Conservation (phyloP, 768 basidiomycete genomes). For the Boletus sp. region DNA sequence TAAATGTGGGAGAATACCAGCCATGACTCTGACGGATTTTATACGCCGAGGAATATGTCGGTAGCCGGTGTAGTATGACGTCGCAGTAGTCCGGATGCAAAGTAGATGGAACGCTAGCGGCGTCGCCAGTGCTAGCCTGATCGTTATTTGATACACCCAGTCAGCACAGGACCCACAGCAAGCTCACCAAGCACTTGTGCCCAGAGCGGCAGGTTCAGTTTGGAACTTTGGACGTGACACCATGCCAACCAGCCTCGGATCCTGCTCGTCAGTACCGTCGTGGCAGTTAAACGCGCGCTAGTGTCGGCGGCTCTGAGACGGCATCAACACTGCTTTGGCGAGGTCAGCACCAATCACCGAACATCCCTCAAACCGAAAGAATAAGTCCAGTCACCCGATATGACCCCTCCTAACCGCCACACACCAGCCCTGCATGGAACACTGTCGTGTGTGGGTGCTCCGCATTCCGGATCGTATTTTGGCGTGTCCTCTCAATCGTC, state of each 20-base stretch:
- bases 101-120: neutral
- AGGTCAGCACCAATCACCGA: neutral
- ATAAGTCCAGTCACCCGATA: neutral
- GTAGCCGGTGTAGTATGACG: slow-evolving; percentile 8
- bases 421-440: neutral
- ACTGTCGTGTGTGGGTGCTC: neutral
- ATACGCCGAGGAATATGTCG: slow-evolving; percentile 11
- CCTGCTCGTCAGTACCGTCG: no score
- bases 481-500: neutral
- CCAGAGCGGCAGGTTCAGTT: neutral
- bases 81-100: slow-evolving; percentile 8
- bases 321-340: no score
- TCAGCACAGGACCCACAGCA: slow-evolving; percentile 1
- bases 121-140: no score
- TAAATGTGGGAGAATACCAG: slow-evolving; percentile 7
- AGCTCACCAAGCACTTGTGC: neutral
- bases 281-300: no score
- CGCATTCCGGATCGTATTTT: neutral
- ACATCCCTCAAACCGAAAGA: neutral
- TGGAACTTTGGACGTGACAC: slow-evolving; percentile 5
- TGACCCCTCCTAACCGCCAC: neutral
- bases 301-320: no score
- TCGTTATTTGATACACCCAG: neutral
- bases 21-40: neutral
- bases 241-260: neutral